Percentiles rank a stretch among this genome's conserved stretches.
phyloP scores from a whole-genome alignment of 2,329 filamentous ascomycete species.

The Microdochium trichocladiopsis region DNA sequence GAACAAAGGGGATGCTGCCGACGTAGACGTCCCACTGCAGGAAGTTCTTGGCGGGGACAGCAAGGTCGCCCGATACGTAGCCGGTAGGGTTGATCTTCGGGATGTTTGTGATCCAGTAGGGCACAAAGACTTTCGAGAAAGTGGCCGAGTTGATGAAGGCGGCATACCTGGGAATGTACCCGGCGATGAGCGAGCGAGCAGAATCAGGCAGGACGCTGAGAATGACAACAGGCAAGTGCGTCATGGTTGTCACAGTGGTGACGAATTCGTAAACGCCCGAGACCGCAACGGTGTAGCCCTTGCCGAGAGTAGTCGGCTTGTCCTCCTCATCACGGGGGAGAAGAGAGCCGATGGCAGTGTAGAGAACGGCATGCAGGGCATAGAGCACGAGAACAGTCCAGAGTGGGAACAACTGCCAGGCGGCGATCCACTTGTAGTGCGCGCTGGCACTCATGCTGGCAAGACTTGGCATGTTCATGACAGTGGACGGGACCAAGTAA shows the following conservation, averaged over 20 bases:
- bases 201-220: background rate
- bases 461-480: background rate
- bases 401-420: background rate
- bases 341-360: background rate
- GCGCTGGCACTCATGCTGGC: background rate
- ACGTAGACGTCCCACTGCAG: background rate
- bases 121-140: background rate
- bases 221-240: background rate
- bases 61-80: background rate
- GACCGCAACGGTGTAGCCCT: background rate
- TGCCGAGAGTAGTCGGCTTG: background rate
- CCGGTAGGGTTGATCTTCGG: background rate
- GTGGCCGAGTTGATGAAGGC: background rate
- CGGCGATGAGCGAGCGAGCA: background rate
- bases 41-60: background rate
- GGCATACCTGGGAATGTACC: background rate
- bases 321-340: background rate
- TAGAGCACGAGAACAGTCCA: background rate
- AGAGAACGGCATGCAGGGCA: background rate
- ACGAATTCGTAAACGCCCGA: background rate
- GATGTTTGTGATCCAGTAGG: background rate
- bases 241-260: background rate
- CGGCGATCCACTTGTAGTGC: background rate
- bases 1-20: background rate
- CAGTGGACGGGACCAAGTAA: background rate